Percentiles rank a stretch among this genome's conserved stretches.
phyloP scores from a whole-genome alignment of 192 early-diverging fungal species.

The Funneliformis mosseae region DNA sequence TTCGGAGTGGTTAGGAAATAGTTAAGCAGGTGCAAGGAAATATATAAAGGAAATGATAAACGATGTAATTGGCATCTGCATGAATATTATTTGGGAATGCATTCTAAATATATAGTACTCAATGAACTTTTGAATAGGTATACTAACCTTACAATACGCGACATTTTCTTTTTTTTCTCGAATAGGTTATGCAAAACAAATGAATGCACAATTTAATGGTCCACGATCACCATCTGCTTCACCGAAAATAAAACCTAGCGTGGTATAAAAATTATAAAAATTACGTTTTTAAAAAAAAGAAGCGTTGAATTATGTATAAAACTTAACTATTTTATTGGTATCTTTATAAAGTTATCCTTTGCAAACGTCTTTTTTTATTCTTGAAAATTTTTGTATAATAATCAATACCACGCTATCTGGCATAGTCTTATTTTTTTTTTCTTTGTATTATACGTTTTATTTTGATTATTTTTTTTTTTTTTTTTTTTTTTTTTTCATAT shows the following conservation, averaged over 20 bases:
- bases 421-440: no score
- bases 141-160: background rate
- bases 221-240: background rate
- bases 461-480: no score
- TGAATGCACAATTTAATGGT: background rate
- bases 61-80: background rate
- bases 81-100: background rate
- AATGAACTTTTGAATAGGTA: background rate
- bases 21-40: background rate
- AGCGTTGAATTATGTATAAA: background rate
- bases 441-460: no score
- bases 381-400: no score
- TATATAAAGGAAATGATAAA: background rate
- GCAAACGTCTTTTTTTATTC: no score
- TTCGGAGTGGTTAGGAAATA: background rate
- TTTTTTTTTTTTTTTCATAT: no score
- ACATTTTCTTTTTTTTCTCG: background rate
- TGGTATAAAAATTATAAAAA: background rate
- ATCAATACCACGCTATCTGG: no score
- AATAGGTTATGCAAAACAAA: conserved; percentile 21
- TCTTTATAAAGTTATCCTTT: no score
- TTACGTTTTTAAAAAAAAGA: background rate
- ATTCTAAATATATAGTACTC: background rate
- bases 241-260: background rate
- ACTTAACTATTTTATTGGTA: no score